Percentiles rank a stretch among this genome's conserved stretches.
Conservation (phyloP, 345 rosid species). For the Capsella bursapastoris region DNA sequence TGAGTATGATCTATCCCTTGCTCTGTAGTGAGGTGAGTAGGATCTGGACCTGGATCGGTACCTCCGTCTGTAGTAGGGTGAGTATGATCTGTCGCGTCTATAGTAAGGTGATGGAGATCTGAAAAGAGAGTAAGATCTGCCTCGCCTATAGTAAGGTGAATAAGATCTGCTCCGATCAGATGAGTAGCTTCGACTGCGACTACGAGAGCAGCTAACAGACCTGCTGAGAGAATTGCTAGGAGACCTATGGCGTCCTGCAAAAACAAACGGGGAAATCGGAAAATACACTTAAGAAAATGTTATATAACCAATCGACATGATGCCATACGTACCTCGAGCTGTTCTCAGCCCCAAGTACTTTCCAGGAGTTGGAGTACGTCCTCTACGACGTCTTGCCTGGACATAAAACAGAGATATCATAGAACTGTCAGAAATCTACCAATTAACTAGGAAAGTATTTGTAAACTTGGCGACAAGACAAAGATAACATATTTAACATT, state of each 20-base stretch:
- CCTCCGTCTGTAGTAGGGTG: conserved; percentile 47
- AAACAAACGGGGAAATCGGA: not conserved
- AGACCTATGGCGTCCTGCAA: conserved; percentile 50
- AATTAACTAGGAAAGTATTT: not conserved
- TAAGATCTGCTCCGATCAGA: conserved; percentile 63
- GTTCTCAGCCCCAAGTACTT: conserved; percentile 81
- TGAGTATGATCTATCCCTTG: conserved; percentile 39
- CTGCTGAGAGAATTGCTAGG: conserved; percentile 56
- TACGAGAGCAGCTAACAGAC: conserved; percentile 56
- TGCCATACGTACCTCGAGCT: conserved; percentile 64
- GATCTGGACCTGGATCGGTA: conserved; percentile 49
- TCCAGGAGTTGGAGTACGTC: conserved; percentile 96
- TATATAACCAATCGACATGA: not conserved
- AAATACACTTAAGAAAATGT: not conserved
- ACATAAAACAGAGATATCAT: conserved; percentile 16
- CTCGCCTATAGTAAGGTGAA: conserved; percentile 50
- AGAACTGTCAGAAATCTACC: conserved; percentile 13
- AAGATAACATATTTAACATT: not conserved
- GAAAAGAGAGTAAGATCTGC: conserved; percentile 49
- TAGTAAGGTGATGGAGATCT: conserved; percentile 57
- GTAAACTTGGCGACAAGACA: not conserved
- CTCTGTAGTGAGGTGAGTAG: conserved; percentile 46
- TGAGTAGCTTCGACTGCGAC: conserved; percentile 59
- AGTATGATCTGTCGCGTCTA: conserved; percentile 50
- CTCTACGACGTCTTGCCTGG: conserved; percentile 87